Evolutionary conservation across 805 yeast genomes (phyloP).

Genomic region (Sugiyamaella smithiae): DNA sequence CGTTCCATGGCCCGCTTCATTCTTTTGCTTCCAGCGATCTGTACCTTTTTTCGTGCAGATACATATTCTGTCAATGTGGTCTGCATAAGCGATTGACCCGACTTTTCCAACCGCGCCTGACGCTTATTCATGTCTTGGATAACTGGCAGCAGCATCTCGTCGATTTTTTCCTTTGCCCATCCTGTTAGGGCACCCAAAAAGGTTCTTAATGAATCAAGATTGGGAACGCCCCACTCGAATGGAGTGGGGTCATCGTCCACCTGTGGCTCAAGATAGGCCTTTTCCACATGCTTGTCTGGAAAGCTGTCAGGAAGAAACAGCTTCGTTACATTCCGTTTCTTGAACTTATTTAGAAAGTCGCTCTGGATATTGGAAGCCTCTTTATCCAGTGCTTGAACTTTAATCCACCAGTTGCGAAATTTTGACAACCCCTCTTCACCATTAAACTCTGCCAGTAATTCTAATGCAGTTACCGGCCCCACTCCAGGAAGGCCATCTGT

Average conservation of each 20-base stretch:
- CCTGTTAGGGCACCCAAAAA: conserved; percentile 69
- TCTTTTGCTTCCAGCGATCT: conserved; percentile 25
- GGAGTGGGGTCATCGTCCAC: conserved; percentile 77
- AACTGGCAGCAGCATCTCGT: conserved; percentile 82
- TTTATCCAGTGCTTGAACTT: conserved; percentile 40
- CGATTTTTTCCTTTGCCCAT: conserved; percentile 75
- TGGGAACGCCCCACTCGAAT: conserved; percentile 90
- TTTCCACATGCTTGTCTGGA: conserved; percentile 65
- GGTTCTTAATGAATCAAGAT: conserved; percentile 70
- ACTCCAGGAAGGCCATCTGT: conserved; percentile 90
- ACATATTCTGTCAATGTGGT: conserved; percentile 27
- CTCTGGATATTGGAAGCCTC: conserved; percentile 43
- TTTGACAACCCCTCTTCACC: conserved; percentile 39
- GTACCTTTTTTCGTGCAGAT: conserved; percentile 25
- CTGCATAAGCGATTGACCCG: conserved; percentile 18
- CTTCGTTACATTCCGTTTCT: conserved; percentile 54
- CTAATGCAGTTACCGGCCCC: conserved; percentile 93
- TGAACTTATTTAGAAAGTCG: conserved; percentile 54
- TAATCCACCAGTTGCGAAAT: conserved; percentile 58
- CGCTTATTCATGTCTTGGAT: conserved; percentile 66
- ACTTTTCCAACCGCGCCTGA: conserved; percentile 15
- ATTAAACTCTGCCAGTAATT: conserved; percentile 81
- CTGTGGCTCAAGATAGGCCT: conserved; percentile 76
- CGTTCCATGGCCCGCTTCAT: conserved; percentile 26
- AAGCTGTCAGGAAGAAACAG: conserved; percentile 57